Conservation (phyloP, 805 yeast species). For the Pichia exigua region DNA sequence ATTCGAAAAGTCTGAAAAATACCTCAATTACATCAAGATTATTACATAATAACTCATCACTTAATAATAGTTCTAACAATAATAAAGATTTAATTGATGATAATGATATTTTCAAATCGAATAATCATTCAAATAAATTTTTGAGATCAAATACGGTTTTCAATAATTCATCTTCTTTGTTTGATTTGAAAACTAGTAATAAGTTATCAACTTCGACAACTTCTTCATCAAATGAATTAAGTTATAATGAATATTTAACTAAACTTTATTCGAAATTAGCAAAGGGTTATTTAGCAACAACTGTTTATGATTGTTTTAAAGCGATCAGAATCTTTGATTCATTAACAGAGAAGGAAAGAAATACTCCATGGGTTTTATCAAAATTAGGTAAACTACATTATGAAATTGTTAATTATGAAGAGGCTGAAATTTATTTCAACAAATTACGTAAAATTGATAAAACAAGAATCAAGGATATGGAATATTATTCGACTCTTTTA, state of each 20-base stretch:
- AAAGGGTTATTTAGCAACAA: constrained; percentile 51
- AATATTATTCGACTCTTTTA: constrained; percentile 76
- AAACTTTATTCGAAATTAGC: constrained; percentile 48
- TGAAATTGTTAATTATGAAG: constrained; percentile 80
- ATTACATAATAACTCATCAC: constrained; percentile 1
- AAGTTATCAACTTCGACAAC: constrained; percentile 2
- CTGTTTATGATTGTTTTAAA: constrained; percentile 66
- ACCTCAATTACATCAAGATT: constrained; percentile 25
- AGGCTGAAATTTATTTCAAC: constrained; percentile 56
- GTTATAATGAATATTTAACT: constrained; percentile 36
- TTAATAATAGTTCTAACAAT: background rate
- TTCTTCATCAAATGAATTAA: background rate
- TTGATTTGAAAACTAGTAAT: constrained; percentile 3
- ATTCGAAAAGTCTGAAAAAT: constrained; percentile 15
- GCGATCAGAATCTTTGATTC: constrained; percentile 64
- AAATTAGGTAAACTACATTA: constrained; percentile 75
- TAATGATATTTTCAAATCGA: background rate
- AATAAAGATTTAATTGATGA: constrained; percentile 10
- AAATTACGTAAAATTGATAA: constrained; percentile 63
- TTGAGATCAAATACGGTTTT: background rate
- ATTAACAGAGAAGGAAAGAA: constrained; percentile 53
- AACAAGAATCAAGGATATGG: constrained; percentile 82
- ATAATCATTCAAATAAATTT: background rate
- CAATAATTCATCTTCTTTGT: background rate
- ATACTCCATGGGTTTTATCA: constrained; percentile 81